A percentile compares a stretch with the other conserved stretches of the same genome.
Evolutionary conservation across 305 asterid species (phyloP).

Genomic region (Fraxinus sp.): DNA sequence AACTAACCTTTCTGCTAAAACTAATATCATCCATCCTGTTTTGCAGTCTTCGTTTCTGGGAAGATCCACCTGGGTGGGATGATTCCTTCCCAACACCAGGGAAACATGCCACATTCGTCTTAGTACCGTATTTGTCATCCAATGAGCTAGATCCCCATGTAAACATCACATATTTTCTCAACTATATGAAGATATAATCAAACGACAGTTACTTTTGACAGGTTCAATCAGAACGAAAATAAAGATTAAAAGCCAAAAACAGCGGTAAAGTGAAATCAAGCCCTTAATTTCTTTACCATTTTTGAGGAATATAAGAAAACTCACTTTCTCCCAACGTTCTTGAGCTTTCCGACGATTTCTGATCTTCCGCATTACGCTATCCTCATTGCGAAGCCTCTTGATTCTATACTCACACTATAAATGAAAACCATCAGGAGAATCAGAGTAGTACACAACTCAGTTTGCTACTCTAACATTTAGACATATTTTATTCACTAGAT

Average conservation of each 20-base stretch:
- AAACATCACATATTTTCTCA: constrained; percentile 84
- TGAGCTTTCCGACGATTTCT: constrained; percentile 80
- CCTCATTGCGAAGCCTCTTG: constrained; percentile 80
- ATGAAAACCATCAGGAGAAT: constrained; percentile 29
- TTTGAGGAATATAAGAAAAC: constrained; percentile 28
- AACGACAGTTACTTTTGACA: constrained; percentile 27
- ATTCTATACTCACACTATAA: constrained; percentile 83
- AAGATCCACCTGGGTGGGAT: constrained; percentile 46
- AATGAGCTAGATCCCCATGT: constrained; percentile 67
- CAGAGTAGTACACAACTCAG: constrained; percentile 14
- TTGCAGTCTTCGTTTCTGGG: constrained; percentile 38
- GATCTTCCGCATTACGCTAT: constrained; percentile 60
- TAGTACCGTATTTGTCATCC: constrained; percentile 48
- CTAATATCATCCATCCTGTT: constrained; percentile 44
- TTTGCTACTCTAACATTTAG: background rate
- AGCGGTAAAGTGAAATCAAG: constrained; percentile 7
- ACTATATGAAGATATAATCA: constrained; percentile 39
- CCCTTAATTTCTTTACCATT: background rate
- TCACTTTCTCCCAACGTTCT: constrained; percentile 86
- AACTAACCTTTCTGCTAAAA: constrained; percentile 46
- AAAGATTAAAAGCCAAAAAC: constrained; percentile 3
- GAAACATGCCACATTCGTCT: constrained; percentile 49
- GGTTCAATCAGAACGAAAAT: constrained; percentile 10
- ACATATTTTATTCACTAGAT: background rate
- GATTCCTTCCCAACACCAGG: constrained; percentile 47